Conservation (phyloP, 345 rosid species). For the Noccaea bulbosa region DNA sequence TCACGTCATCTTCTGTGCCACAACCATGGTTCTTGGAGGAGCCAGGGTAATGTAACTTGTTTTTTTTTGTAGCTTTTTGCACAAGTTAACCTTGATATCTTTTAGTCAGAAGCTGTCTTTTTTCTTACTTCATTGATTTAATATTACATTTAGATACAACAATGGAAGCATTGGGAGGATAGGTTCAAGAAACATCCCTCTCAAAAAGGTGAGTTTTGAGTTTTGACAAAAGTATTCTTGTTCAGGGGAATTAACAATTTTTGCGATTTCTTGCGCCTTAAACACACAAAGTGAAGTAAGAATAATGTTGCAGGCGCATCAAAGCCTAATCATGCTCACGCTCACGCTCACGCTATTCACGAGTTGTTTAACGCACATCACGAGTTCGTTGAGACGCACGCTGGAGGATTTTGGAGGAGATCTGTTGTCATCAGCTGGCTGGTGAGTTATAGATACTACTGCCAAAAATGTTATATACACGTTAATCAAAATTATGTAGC, state of each 20-base stretch:
- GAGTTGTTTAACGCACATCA: slow-evolving; percentile 37
- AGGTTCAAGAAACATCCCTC: slow-evolving; percentile 41
- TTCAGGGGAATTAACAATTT: background rate
- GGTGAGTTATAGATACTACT: slow-evolving; percentile 50
- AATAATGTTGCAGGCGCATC: slow-evolving; percentile 31
- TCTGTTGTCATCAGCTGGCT: slow-evolving; percentile 69
- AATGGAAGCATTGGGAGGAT: slow-evolving; percentile 84
- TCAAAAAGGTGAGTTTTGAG: slow-evolving; percentile 33
- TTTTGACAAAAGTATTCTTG: slow-evolving; percentile 2
- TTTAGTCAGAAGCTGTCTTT: background rate
- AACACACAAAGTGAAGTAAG: background rate
- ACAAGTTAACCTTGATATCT: background rate
- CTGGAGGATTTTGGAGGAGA: slow-evolving; percentile 65
- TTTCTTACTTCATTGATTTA: slow-evolving; percentile 13
- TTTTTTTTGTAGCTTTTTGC: background rate
- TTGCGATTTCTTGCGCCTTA: background rate
- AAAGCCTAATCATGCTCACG: slow-evolving; percentile 35
- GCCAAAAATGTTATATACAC: background rate
- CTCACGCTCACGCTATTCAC: slow-evolving; percentile 36
- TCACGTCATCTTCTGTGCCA: slow-evolving; percentile 76
- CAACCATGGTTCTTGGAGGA: slow-evolving; percentile 80
- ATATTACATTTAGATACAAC: slow-evolving; percentile 54
- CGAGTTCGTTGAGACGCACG: slow-evolving; percentile 47
- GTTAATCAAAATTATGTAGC: background rate
- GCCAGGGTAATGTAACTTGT: slow-evolving; percentile 56